phyloP scores from a whole-genome alignment of 208 protist genomes.

The Wallacemonas sp. region DNA sequence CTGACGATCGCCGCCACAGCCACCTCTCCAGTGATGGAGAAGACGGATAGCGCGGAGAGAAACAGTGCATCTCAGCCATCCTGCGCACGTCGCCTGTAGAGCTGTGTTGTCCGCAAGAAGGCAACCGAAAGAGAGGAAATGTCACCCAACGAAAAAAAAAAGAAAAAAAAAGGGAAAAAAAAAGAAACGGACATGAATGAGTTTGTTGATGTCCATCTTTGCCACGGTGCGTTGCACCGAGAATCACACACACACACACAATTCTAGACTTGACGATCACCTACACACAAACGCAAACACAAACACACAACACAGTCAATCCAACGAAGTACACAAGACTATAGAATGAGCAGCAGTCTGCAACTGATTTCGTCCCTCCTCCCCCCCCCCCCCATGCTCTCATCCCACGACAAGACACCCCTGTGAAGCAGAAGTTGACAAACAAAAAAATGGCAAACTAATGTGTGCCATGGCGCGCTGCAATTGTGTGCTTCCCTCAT shows the following conservation, averaged over 20 bases:
- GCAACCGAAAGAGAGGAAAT: too few species aligned
- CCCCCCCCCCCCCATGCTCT: neutral
- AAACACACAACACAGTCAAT: neutral
- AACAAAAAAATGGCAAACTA: too few species aligned
- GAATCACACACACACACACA: too few species aligned
- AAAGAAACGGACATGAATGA: neutral
- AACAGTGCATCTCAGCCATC: neutral
- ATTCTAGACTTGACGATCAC: too few species aligned
- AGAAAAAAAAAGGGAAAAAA: neutral
- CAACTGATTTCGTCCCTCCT: neutral
- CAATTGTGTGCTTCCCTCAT: too few species aligned
- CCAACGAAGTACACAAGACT: neutral
- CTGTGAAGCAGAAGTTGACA: too few species aligned
- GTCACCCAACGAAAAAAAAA: too few species aligned
- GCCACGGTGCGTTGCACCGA: too few species aligned
- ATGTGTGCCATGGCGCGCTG: too few species aligned
- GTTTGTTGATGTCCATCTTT: too few species aligned
- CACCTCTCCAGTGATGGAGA: neutral
- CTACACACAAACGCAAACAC: neutral
- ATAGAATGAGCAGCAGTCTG: neutral
- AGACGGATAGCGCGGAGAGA: neutral
- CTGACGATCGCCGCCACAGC: neutral
- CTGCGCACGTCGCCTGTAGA: neutral
- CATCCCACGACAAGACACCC: neutral
- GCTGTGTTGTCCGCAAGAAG: neutral